These are phyloP conservation scores for Chenopodium suecicum DNA, from an alignment of 148 eudicot genomes.

Conservation along the genomic window DNA sequence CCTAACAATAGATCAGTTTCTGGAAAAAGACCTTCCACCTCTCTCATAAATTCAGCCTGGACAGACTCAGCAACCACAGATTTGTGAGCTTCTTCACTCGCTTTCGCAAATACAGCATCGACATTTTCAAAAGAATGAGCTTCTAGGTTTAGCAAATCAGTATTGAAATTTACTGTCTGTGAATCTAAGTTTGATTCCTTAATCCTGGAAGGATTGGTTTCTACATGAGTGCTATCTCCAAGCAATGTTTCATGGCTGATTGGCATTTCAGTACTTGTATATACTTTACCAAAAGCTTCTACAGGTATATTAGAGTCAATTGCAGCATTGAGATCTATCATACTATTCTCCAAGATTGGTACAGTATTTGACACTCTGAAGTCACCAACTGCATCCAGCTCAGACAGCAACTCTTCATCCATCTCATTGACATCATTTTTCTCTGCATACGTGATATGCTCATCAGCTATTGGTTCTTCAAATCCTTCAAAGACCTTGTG, in stretches of 20 bases:
- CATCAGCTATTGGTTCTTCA: constrained; percentile 28
- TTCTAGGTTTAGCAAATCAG: constrained; percentile 32
- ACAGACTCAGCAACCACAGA: constrained; percentile 22
- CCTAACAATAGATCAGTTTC: constrained; percentile 11
- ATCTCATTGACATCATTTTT: constrained; percentile 49
- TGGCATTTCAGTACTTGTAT: not conserved
- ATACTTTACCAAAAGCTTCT: constrained; percentile 1
- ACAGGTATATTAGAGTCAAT: constrained; percentile 15
- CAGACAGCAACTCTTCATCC: constrained; percentile 64
- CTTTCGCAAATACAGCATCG: constrained; percentile 28
- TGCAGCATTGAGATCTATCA: constrained; percentile 21
- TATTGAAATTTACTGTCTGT: constrained; percentile 14
- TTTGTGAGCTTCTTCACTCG: constrained; percentile 28
- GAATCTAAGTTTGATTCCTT: constrained; percentile 22
- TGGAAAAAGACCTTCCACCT: constrained; percentile 22
- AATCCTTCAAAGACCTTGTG: constrained; percentile 23
- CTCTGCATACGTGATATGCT: constrained; percentile 30
- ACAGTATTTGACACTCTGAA: constrained; percentile 42
- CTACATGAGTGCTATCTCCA: constrained; percentile 12
- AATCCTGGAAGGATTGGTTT: constrained; percentile 1
- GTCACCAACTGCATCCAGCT: constrained; percentile 79
- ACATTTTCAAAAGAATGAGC: constrained; percentile 33
- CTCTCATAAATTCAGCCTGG: constrained; percentile 23
- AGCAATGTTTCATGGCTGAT: not conserved
- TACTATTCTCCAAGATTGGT: constrained; percentile 26